A percentile compares a stretch with the other conserved stretches of the same genome.
Evolutionary conservation across 768 basidiomycete genomes (phyloP).

Genomic region (Lanmaoa rubissima): DNA sequence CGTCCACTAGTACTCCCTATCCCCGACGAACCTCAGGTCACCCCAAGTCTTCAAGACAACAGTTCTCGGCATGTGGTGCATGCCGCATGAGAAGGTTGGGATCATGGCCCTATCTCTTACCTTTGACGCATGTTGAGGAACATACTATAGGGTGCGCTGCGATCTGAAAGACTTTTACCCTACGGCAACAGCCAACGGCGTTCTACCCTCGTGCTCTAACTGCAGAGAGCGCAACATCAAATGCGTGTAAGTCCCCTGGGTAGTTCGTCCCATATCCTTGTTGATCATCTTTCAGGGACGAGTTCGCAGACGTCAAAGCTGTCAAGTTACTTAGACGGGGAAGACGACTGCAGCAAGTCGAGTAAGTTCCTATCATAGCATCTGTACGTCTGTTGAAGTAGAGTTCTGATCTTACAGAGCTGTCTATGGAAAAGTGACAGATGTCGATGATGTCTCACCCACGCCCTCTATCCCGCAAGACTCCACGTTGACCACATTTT

Average conservation of each 20-base stretch:
- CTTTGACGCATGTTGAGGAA: not conserved
- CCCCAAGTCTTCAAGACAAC: constrained; percentile 75
- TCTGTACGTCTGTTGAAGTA: not conserved
- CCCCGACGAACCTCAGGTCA: constrained; percentile 54
- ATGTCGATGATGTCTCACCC: constrained; percentile 32
- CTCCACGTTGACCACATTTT: constrained; percentile 10
- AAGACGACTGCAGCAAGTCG: constrained; percentile 78
- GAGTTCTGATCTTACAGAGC: constrained; percentile 45
- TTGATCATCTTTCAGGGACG: constrained; percentile 56
- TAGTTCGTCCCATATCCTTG: not conserved
- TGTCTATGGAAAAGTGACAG: constrained; percentile 70
- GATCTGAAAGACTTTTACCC: constrained; percentile 84
- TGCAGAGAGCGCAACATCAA: constrained; percentile 86
- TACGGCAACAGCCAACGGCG: constrained; percentile 42
- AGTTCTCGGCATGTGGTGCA: constrained; percentile 92
- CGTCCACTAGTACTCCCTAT: constrained; percentile 32
- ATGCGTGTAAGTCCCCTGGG: constrained; percentile 76
- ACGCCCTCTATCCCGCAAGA: constrained; percentile 23
- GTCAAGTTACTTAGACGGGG: constrained; percentile 82
- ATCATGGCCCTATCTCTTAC: not conserved
- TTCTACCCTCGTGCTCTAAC: constrained; percentile 70
- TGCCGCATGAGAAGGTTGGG: constrained; percentile 82
- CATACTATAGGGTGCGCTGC: constrained; percentile 71
- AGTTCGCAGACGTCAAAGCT: constrained; percentile 88
- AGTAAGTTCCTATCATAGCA: constrained; percentile 48